These are phyloP conservation scores for Fusarium caatingaense DNA, from an alignment of 2,329 filamentous ascomycete genomes.

Conservation along the genomic window DNA sequence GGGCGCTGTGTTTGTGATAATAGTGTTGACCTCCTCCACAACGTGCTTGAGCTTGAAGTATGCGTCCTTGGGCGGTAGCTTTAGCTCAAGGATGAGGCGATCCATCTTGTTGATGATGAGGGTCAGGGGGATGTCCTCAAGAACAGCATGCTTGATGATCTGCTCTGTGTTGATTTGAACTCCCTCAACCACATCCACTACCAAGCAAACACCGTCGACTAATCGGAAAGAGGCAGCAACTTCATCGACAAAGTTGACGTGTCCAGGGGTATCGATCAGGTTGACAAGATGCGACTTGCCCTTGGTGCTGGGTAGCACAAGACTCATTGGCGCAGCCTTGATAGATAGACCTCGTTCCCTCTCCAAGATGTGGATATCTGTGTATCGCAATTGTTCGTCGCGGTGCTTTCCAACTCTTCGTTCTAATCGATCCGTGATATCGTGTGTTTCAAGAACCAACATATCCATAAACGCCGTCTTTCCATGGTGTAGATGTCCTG, in stretches of 20 bases:
- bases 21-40: constrained; percentile 96
- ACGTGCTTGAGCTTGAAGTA: constrained; percentile 99
- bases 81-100: constrained; percentile 90
- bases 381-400: constrained; percentile 94
- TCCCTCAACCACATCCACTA: constrained; percentile 98
- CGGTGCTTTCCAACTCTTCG: constrained; percentile 82
- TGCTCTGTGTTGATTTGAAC: constrained; percentile 98
- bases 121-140: constrained; percentile 89
- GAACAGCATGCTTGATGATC: constrained; percentile 93
- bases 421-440: constrained; percentile 82
- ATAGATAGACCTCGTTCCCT: constrained; percentile 90
- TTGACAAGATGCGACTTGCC: constrained; percentile 97
- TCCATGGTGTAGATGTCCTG: constrained; percentile 94
- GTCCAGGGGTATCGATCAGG: constrained; percentile 93
- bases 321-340: constrained; percentile 93
- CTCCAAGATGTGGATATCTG: constrained; percentile 90
- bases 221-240: constrained; percentile 88
- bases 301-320: constrained; percentile 87
- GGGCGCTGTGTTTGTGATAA: constrained; percentile 89
- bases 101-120: constrained; percentile 98
- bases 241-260: constrained; percentile 98
- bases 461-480: constrained; percentile 99
- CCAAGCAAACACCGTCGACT: constrained; percentile 90
- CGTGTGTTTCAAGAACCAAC: constrained; percentile 94
- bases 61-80: constrained; percentile 91